Evolutionary conservation across 352 stramenopile species (phyloP).

Genomic region (Pythium periplocum): DNA sequence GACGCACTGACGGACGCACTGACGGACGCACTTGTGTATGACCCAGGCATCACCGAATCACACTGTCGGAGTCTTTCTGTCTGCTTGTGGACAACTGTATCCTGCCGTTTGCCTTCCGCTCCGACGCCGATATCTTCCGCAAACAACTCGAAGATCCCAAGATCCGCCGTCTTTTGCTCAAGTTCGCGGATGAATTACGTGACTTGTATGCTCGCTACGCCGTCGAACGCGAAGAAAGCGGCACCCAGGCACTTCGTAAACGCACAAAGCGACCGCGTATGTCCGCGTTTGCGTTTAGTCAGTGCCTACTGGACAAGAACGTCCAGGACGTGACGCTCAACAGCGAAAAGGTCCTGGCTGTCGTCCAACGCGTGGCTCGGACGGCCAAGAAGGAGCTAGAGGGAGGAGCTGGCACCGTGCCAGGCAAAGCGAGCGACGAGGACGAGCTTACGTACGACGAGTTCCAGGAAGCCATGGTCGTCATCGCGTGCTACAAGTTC

Average conservation of each 20-base stretch:
- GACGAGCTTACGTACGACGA: conserved; percentile 55
- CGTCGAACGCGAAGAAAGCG: conserved; percentile 23
- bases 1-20: no score
- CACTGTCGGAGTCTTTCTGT: conserved; percentile 71
- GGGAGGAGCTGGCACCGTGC: background rate
- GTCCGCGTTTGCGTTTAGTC: conserved; percentile 54
- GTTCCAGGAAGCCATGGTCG: conserved; percentile 68
- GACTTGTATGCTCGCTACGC: conserved; percentile 53
- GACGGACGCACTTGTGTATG: background rate
- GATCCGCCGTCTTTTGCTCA: conserved; percentile 54
- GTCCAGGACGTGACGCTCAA: conserved; percentile 60
- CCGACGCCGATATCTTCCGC: conserved; percentile 65
- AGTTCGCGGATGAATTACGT: conserved; percentile 55
- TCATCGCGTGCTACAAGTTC: conserved; percentile 72
- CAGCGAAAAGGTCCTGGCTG: conserved; percentile 46
- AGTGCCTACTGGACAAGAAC: conserved; percentile 56
- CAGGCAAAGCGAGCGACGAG: conserved; percentile 22
- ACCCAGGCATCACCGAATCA: conserved; percentile 31
- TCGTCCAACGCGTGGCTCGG: conserved; percentile 50
- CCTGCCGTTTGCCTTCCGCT: conserved; percentile 65
- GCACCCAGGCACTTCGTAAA: background rate
- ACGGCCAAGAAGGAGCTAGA: conserved; percentile 23
- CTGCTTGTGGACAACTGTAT: conserved; percentile 73
- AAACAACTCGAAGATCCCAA: conserved; percentile 66
- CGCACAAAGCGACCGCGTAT: conserved; percentile 38